phyloP scores from a whole-genome alignment of 345 rosid genomes.

The Citrus inodora region DNA sequence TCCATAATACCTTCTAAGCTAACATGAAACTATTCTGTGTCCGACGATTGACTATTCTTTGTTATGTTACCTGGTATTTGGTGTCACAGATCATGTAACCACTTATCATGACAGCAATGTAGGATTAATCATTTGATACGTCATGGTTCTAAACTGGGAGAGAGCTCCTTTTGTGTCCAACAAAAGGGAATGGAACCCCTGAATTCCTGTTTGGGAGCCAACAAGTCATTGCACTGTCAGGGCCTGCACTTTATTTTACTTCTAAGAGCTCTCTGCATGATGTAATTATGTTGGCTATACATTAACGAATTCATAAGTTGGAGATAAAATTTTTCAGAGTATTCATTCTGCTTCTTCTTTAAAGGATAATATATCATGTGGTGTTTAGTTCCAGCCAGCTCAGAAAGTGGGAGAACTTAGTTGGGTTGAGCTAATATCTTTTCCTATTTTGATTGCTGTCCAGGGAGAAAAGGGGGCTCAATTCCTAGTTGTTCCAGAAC shows the following conservation, averaged over 20 bases:
- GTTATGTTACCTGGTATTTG: not conserved
- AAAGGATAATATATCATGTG: not conserved
- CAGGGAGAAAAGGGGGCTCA: constrained; percentile 93
- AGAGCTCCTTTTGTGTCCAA: not conserved
- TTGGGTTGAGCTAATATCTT: not conserved
- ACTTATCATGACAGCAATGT: not conserved
- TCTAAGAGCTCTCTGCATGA: not conserved
- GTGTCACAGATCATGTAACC: not conserved
- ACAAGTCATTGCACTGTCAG: not conserved
- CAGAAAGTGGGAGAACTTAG: not conserved
- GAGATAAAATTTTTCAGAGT: not conserved
- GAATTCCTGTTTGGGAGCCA: not conserved
- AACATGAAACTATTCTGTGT: not conserved
- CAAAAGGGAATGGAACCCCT: not conserved
- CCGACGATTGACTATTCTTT: not conserved
- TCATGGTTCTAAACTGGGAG: not conserved
- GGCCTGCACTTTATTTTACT: not conserved
- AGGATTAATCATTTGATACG: not conserved
- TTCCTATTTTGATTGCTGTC: constrained; percentile 15
- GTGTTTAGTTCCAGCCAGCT: not conserved
- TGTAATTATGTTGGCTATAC: not conserved
- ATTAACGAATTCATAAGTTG: not conserved
- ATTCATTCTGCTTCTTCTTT: not conserved
- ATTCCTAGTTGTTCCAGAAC: constrained; percentile 78
- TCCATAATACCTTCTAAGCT: not conserved